These are phyloP conservation scores for Leishmania mexicana DNA, from an alignment of 208 protist genomes.

Conservation along the genomic window DNA sequence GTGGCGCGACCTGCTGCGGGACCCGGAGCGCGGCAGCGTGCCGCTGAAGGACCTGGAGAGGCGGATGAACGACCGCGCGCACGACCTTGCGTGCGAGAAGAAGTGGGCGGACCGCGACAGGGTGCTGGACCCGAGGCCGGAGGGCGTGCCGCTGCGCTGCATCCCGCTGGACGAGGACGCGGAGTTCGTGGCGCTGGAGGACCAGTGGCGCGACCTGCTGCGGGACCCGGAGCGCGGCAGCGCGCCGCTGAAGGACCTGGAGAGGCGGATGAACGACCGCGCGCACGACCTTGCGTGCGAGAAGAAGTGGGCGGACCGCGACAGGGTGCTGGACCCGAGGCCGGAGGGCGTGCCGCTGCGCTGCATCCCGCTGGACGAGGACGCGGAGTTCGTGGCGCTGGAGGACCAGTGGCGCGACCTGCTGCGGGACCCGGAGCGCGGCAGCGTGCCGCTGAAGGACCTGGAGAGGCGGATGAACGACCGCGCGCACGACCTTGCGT, in stretches of 20 bases:
- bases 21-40: conserved; percentile 33
- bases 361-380: conserved; percentile 40
- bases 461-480: conserved; percentile 29
- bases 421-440: conserved; percentile 17
- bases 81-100: background rate
- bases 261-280: conserved; percentile 49
- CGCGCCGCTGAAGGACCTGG: background rate
- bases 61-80: conserved; percentile 28
- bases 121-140: conserved; percentile 41
- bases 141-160: conserved; percentile 47
- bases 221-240: background rate
- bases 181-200: conserved; percentile 35
- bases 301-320: conserved; percentile 47
- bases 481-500: background rate
- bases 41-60: conserved; percentile 28
- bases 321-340: conserved; percentile 35
- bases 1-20: conserved; percentile 11
- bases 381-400: conserved; percentile 31
- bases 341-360: conserved; percentile 53
- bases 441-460: conserved; percentile 22
- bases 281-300: conserved; percentile 46
- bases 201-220: conserved; percentile 22
- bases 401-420: conserved; percentile 27
- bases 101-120: conserved; percentile 37
- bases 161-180: conserved; percentile 40